A percentile compares a stretch with the other conserved stretches of the same genome.
These are phyloP conservation scores for Elsinoe fawcettii DNA, from an alignment of 2,329 filamentous ascomycete species.

Conservation along the genomic window DNA sequence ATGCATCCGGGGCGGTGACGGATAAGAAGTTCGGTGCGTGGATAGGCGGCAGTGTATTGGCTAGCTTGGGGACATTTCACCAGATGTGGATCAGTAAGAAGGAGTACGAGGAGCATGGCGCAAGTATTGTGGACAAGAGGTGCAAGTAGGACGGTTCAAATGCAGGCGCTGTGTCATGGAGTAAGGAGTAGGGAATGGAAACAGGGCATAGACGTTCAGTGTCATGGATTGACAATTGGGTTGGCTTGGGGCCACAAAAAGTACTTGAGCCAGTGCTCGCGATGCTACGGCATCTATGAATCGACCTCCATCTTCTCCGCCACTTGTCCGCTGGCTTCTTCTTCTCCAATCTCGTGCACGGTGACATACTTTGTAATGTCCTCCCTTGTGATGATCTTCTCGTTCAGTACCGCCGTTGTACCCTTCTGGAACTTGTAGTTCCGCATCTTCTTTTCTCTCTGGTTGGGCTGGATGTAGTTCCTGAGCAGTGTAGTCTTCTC, in stretches of 20 bases:
- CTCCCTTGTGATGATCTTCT: conserved; percentile 91
- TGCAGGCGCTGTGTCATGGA: background rate
- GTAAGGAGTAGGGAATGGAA: background rate
- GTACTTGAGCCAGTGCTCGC: conserved; percentile 11
- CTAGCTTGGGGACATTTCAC: conserved; percentile 93
- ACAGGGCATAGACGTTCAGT: background rate
- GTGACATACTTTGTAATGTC: conserved; percentile 92
- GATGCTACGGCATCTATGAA: conserved; percentile 24
- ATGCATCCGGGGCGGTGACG: conserved; percentile 74
- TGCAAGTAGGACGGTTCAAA: conserved; percentile 59
- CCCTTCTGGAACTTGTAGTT: conserved; percentile 86
- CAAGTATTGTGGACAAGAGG: conserved; percentile 85
- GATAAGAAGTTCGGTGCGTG: conserved; percentile 90
- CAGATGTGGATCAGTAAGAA: conserved; percentile 97
- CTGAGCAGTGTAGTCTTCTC: conserved; percentile 91
- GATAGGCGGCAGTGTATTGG: conserved; percentile 94
- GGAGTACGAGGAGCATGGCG: conserved; percentile 94
- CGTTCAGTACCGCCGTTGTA: conserved; percentile 91
- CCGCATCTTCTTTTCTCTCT: conserved; percentile 81
- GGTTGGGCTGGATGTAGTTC: conserved; percentile 89
- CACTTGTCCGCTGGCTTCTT: conserved; percentile 49
- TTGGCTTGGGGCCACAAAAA: background rate
- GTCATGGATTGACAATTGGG: background rate
- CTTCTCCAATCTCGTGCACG: conserved; percentile 72
- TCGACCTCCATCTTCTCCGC: conserved; percentile 62